Base-by-base conservation (phyloP, 352 stramenopile species). In the Globisporangium iwayamae region DNA sequence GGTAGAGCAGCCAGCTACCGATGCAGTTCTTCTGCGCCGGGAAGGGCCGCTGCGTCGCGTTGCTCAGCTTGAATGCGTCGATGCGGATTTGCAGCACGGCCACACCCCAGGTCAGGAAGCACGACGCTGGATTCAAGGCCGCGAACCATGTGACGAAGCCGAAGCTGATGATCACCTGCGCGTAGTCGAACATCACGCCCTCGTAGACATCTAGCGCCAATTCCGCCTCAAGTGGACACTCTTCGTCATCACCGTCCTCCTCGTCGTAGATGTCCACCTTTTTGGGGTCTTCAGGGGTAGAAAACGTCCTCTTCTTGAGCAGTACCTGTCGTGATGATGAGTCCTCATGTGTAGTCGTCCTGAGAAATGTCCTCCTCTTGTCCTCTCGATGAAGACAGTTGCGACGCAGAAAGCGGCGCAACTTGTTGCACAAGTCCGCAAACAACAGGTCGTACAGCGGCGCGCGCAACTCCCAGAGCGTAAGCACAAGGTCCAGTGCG, bases 151-250 rank as follows among this genome's bases (percentile, higher is more conserved):
- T 71, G 18, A 91, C 71, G 63, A 81, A 85, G 9, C 79, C 85
- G 34, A 92, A 71, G 32, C 68, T 82, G 18, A 87, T 68, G 57
- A 87, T 56, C 30, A 93, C 70, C 53, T 90, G 83, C 9, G 83
- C 83, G 67, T 92, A 93, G 69, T 91, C 85, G 45, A 86, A 81
- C 60, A 92, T 75, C 13, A 92, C 83, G 36, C 85, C 85, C 30
- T 90, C 79, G 60, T 90, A 91, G 38, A 68, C 61, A 7, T 71
- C 68, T 39, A 93, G 60, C 20, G 63, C 59, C 11, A 83, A 63
- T 36, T 93, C 81, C 1, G 22, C 38, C 30, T 80, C 76, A 14
- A 87, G 57, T 18, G 39, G n/a, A 46, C 45, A 22, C 48, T 28
- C 36, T 13, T 56, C 32, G 18, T 51, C 51, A 20, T 53, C 53